Conservation (phyloP, 768 basidiomycete species). For the Polyporus arcularius region DNA sequence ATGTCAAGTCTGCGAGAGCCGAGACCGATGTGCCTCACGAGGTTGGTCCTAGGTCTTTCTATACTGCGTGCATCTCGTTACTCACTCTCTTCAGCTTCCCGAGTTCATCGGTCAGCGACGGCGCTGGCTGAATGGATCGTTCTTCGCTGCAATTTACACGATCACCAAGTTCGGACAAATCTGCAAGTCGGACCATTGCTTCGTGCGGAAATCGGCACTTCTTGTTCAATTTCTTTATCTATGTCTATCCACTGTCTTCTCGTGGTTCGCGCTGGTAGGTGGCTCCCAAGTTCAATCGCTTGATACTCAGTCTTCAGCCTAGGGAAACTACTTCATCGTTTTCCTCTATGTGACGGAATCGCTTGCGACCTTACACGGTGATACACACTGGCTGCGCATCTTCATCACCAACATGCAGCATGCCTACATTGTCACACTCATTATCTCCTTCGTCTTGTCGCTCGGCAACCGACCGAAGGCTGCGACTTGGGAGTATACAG, state of each 20-base stretch:
- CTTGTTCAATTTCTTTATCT: constrained; percentile 96
- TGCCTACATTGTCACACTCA: constrained; percentile 82
- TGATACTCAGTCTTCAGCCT: not conserved
- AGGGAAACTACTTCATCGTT: constrained; percentile 91
- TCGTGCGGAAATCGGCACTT: constrained; percentile 89
- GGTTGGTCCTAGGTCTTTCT: constrained; percentile 34
- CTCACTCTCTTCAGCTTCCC: constrained; percentile 55
- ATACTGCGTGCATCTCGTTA: not conserved
- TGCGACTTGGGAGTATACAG: constrained; percentile 82
- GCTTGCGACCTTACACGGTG: constrained; percentile 64
- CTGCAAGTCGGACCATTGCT: constrained; percentile 84
- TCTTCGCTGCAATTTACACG: constrained; percentile 95
- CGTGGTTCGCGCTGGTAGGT: constrained; percentile 83
- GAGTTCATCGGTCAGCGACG: constrained; percentile 94
- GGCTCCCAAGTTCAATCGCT: not conserved
- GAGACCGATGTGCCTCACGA: constrained; percentile 93
- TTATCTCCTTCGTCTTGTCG: constrained; percentile 85
- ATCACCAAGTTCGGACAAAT: constrained; percentile 93
- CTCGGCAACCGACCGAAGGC: constrained; percentile 94
- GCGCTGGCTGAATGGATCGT: constrained; percentile 96
- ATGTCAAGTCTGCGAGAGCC: constrained; percentile 92
- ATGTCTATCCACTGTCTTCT: constrained; percentile 85
- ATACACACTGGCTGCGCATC: constrained; percentile 59
- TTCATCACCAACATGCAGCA: constrained; percentile 83
- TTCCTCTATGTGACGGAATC: constrained; percentile 78